These are phyloP conservation scores for Suillus sp. DNA, from an alignment of 768 basidiomycete species.

Conservation along the genomic window DNA sequence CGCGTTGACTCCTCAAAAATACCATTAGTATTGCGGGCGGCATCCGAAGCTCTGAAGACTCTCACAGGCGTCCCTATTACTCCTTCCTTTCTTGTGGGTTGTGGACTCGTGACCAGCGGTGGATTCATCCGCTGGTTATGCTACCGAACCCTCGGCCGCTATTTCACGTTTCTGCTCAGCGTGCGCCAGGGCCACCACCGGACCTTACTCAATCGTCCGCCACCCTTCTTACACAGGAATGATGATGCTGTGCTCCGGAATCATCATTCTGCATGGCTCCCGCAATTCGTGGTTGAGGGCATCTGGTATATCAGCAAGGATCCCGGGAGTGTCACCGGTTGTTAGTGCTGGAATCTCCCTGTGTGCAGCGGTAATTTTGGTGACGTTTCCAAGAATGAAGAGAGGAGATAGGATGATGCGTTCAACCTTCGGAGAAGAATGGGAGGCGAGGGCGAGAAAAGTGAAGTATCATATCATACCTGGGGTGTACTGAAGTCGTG, in stretches of 20 bases:
- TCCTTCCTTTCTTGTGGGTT: slow-evolving; percentile 20
- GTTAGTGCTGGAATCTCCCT: neutral
- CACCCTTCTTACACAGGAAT: slow-evolving; percentile 28
- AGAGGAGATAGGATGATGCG: slow-evolving; percentile 35
- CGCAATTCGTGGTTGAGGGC: slow-evolving; percentile 18
- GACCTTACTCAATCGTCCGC: slow-evolving; percentile 26
- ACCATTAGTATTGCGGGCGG: neutral
- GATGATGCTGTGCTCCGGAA: slow-evolving; percentile 9
- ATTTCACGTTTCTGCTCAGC: slow-evolving; percentile 24
- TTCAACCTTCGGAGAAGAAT: slow-evolving; percentile 34
- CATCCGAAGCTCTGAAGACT: neutral
- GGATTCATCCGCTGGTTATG: slow-evolving; percentile 20
- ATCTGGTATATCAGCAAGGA: slow-evolving; percentile 13
- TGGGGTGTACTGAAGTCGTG: slow-evolving; percentile 27
- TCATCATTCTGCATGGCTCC: slow-evolving; percentile 10
- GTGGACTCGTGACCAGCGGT: slow-evolving; percentile 6
- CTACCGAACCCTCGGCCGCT: slow-evolving; percentile 19
- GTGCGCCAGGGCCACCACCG: slow-evolving; percentile 18
- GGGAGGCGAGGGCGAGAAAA: slow-evolving; percentile 33
- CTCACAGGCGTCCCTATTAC: slow-evolving; percentile 9
- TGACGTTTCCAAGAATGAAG: slow-evolving; percentile 1
- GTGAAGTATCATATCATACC: slow-evolving; percentile 38
- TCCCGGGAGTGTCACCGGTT: slow-evolving; percentile 4
- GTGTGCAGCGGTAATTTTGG: neutral
- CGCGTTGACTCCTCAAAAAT: slow-evolving; percentile 4